Evolutionary conservation across 2,329 filamentous ascomycete genomes (phyloP).

Genomic region (Amesomyces nigricolor): DNA sequence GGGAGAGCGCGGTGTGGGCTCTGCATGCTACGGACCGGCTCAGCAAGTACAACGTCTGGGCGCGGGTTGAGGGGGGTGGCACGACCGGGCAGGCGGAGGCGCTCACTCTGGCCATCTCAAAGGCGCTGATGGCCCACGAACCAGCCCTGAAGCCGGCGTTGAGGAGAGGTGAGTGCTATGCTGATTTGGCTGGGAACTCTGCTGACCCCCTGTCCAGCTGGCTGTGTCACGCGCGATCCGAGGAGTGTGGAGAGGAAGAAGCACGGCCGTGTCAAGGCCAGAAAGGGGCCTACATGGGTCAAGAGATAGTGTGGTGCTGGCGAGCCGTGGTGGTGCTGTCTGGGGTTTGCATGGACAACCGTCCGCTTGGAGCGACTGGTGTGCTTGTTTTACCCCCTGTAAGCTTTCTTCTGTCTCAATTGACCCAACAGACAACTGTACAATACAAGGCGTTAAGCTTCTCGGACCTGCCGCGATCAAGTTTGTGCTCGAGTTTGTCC

Average conservation of each 20-base stretch:
- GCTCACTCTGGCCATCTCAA: conserved; percentile 81
- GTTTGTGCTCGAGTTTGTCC: neutral
- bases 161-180: conserved; percentile 67
- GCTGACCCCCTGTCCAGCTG: conserved; percentile 60
- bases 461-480: conserved; percentile 3
- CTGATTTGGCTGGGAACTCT: conserved; percentile 18
- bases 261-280: conserved; percentile 88
- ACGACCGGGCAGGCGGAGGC: conserved; percentile 95
- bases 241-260: conserved; percentile 98
- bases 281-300: conserved; percentile 98
- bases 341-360: conserved; percentile 17
- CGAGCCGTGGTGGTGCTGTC: conserved; percentile 5
- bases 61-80: conserved; percentile 75
- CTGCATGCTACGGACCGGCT: conserved; percentile 74
- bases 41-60: conserved; percentile 98
- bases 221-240: conserved; percentile 83
- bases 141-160: conserved; percentile 83
- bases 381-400: conserved; percentile 9
- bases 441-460: conserved; percentile 18
- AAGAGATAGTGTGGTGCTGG: conserved; percentile 53
- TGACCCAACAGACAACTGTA: conserved; percentile 19
- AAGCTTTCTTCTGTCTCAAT: conserved; percentile 20
- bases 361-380: neutral
- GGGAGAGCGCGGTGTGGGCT: conserved; percentile 90
- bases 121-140: conserved; percentile 85